Percentiles rank a stretch among this genome's conserved stretches.
phyloP scores from a whole-genome alignment of 306 rosid genomes.

The Trifolium fragiferum region DNA sequence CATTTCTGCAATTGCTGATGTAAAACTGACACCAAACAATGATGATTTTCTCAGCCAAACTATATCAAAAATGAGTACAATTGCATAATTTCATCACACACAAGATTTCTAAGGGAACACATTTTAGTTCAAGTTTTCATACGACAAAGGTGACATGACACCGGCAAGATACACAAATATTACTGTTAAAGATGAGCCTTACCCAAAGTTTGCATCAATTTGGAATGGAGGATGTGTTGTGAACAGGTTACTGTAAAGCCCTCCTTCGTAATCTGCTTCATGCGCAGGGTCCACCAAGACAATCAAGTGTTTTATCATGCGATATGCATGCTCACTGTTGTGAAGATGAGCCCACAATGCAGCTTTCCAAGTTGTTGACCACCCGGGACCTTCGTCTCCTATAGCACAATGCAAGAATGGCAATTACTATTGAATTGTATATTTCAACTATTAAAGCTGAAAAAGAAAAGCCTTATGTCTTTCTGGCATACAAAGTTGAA shows the following conservation, averaged over 20 bases:
- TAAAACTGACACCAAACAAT: conserved; percentile 54
- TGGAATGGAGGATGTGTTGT: conserved; percentile 96
- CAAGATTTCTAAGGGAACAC: too few relatives aligned
- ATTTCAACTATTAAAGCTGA: conserved; percentile 12
- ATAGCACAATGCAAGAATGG: conserved; percentile 42
- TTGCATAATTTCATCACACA: conserved; percentile 19
- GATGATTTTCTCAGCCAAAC: conserved; percentile 14
- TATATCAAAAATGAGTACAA: not conserved
- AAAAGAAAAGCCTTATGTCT: not conserved
- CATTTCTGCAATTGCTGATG: conserved; percentile 79
- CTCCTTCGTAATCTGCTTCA: conserved; percentile 80
- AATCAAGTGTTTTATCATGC: conserved; percentile 87
- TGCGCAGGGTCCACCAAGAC: conserved; percentile 82
- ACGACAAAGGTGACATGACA: too few relatives aligned
- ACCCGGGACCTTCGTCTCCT: conserved; percentile 99
- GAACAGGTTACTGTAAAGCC: conserved; percentile 88
- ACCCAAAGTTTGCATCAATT: conserved; percentile 97
- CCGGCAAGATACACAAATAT: conserved; percentile 4
- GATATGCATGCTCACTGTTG: conserved; percentile 84
- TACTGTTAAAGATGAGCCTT: conserved; percentile 43
- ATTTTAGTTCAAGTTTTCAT: too few relatives aligned
- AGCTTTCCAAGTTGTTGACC: conserved; percentile 94
- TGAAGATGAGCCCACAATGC: conserved; percentile 88
- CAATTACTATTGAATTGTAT: conserved; percentile 25
- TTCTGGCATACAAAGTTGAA: conserved; percentile 19